These are phyloP conservation scores for Cladorrhinum samala DNA, from an alignment of 495 filamentous ascomycete species.

Conservation along the genomic window DNA sequence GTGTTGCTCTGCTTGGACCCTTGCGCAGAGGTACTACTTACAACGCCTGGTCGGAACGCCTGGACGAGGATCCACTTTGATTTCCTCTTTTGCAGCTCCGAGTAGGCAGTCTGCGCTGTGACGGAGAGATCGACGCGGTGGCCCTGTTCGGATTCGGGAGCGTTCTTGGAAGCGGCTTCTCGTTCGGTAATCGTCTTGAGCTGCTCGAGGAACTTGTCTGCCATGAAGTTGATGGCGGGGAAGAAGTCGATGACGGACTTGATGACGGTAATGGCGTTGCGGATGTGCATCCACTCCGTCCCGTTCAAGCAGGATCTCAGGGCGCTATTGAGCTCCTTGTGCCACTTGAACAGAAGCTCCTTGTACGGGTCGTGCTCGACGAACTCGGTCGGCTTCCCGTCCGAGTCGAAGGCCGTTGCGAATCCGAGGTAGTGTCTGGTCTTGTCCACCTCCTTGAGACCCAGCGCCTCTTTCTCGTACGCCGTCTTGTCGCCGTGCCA, in stretches of 20 bases:
- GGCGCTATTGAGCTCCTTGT: conserved; percentile 66
- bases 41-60: conserved; percentile 55
- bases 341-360: conserved; percentile 82
- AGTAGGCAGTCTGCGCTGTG: conserved; percentile 76
- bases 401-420: conserved; percentile 56
- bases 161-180: conserved; percentile 52
- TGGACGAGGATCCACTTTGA: conserved; percentile 82
- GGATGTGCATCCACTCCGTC: conserved; percentile 95
- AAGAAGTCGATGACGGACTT: conserved; percentile 73
- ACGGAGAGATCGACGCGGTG: conserved; percentile 82
- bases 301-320: conserved; percentile 71
- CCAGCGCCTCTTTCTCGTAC: conserved; percentile 75
- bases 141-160: conserved; percentile 58
- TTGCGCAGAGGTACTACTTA: conserved; percentile 36
- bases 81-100: conserved; percentile 71
- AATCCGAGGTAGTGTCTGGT: conserved; percentile 40
- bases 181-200: conserved; percentile 69
- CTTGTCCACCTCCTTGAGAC: conserved; percentile 32
- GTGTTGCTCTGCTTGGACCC: conserved; percentile 11
- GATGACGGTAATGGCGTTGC: conserved; percentile 88
- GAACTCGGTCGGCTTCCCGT: conserved; percentile 59
- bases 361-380: conserved; percentile 83
- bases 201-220: conserved; percentile 58
- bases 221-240: conserved; percentile 85
- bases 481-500: conserved; percentile 76